Evolutionary conservation across 305 asterid species (phyloP), one percentile per base, ranked within the genome.

Genomic region (Fraxinus sp.): DNA sequence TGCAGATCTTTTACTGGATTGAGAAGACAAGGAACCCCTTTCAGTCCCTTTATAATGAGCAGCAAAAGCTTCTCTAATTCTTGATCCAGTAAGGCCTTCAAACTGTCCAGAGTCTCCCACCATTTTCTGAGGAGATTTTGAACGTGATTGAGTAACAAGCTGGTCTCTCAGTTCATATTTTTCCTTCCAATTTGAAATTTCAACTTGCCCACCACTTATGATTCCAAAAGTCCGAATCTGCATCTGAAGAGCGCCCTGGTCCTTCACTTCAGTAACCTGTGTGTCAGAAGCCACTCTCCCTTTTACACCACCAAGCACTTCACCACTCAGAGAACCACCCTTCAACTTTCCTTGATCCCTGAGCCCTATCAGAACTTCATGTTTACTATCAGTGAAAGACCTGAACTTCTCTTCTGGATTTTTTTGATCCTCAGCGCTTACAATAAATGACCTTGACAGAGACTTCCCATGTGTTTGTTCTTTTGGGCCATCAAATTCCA

Each of bases 1-100:
- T 20, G 78, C 62, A 83, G 89, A 86, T 79, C 83, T 87, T 80
- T 75, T 82, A 81, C 90, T 93, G 80, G 86, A 79, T 87, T 82
- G 92, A 78, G 87, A 84, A 84, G 88, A 87, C 7, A 86, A 80
- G 72, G 90, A 83, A 81, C 86, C 87, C 81, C 88, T 85, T 86
- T 83, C 91, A 82, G 68, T 55, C 82, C 88, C 95, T 89, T 84
- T 85, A 85, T 80, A 80, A 52, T 82, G 88, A 89, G 89, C 74
- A 84, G 85, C 89, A 84, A 86, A 90, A 73, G 92, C 85, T 85
- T 87, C 92, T 79, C 80, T 87, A 80, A 85, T 85, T 92, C 82
- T 89, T 75, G 93, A 89, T 87, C 92, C 92, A 39, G 96, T 88
- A 84, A 80, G 87, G 79, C 89, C 86, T 79, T 88, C 93, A 59